Conservation (phyloP, 139 green algal genomes). For the Chlorella sp. region DNA sequence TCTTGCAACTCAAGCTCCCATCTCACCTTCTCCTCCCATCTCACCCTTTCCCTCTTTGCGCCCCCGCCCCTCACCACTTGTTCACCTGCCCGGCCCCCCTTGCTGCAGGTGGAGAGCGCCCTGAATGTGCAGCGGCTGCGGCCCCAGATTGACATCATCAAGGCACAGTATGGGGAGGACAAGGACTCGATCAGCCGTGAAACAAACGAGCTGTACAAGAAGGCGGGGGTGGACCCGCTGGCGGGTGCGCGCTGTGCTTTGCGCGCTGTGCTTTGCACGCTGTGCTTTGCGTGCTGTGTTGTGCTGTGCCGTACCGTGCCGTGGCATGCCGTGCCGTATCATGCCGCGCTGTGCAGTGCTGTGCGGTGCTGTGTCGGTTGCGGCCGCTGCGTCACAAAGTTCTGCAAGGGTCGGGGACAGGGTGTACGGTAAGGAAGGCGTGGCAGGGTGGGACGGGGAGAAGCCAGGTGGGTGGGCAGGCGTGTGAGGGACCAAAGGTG, state of each 20-base stretch:
- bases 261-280: too few relatives aligned
- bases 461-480: too few relatives aligned
- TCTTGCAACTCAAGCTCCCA: neutral
- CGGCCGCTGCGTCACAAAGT: too few relatives aligned
- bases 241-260: constrained; percentile 59
- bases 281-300: neutral
- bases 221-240: constrained; percentile 85
- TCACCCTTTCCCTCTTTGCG: constrained; percentile 8
- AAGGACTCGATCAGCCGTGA: constrained; percentile 84
- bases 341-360: too few relatives aligned
- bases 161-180: constrained; percentile 87
- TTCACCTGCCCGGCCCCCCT: neutral
- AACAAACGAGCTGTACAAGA: constrained; percentile 88
- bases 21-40: too few relatives aligned
- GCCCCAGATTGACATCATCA: constrained; percentile 91
- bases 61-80: neutral
- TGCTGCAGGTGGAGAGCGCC: constrained; percentile 77
- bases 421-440: too few relatives aligned
- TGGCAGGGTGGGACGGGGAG: too few relatives aligned
- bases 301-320: too few relatives aligned
- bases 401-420: too few relatives aligned
- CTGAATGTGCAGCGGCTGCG: constrained; percentile 88
- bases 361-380: too few relatives aligned
- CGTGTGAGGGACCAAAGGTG: too few relatives aligned
- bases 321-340: too few relatives aligned